phyloP scores from a whole-genome alignment of 2,329 filamentous ascomycete genomes.

The Cladosporium sp. region DNA sequence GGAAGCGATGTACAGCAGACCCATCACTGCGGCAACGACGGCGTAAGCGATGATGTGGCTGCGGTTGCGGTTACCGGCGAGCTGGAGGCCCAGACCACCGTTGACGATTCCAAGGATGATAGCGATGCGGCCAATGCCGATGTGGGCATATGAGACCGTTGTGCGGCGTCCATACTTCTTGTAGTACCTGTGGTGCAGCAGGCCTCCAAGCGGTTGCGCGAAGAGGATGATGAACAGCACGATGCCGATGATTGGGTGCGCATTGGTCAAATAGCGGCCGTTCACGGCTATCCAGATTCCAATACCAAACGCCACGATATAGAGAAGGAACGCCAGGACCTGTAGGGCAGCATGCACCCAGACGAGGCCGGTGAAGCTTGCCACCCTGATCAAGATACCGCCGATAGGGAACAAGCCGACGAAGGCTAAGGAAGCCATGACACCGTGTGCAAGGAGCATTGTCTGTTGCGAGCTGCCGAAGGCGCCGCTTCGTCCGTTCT shows the following conservation, averaged over 20 bases:
- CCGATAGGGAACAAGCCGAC: slow-evolving; percentile 41
- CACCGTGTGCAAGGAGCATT: slow-evolving; percentile 39
- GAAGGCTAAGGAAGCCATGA: slow-evolving; percentile 39
- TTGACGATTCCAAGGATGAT: slow-evolving; percentile 51
- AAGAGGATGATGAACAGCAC: slow-evolving; percentile 46
- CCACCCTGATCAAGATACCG: slow-evolving; percentile 38
- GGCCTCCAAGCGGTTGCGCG: slow-evolving; percentile 49
- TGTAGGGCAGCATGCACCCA: slow-evolving; percentile 45
- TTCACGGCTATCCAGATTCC: slow-evolving; percentile 45
- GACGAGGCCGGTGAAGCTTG: slow-evolving; percentile 37
- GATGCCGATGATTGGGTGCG: slow-evolving; percentile 51
- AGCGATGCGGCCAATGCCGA: slow-evolving; percentile 27
- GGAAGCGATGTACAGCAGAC: slow-evolving; percentile 34
- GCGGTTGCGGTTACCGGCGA: slow-evolving; percentile 33
- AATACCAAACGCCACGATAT: slow-evolving; percentile 44
- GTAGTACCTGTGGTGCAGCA: slow-evolving; percentile 47
- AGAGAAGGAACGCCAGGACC: slow-evolving; percentile 42
- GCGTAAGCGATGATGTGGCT: slow-evolving; percentile 39
- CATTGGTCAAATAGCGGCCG: slow-evolving; percentile 31
- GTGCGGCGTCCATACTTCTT: slow-evolving; percentile 41
- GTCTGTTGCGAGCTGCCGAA: slow-evolving; percentile 16
- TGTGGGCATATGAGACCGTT: slow-evolving; percentile 37
- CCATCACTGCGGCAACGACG: slow-evolving; percentile 45
- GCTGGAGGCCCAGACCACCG: slow-evolving; percentile 48
- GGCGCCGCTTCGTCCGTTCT: slow-evolving; percentile 9